Conservation (phyloP, 1,284 basidiomycete genomes). For the Trametes versicolor region DNA sequence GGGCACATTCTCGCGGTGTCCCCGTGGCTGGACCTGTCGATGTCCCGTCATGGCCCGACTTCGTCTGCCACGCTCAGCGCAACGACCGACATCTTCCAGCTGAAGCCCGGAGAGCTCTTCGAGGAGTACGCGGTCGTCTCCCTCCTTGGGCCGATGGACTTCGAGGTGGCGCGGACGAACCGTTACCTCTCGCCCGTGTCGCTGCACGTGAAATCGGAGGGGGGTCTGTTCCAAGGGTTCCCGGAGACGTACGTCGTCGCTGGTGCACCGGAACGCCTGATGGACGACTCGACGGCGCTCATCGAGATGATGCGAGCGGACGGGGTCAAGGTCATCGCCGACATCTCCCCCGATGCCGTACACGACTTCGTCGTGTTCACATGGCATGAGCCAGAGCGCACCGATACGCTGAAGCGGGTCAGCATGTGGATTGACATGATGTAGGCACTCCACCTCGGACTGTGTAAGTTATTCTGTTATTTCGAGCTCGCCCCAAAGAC, state of each 20-base stretch:
- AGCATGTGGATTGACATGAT: slow-evolving; percentile 26
- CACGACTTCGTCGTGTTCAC: slow-evolving; percentile 34
- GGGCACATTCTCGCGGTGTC: slow-evolving; percentile 55
- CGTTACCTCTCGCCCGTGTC: slow-evolving; percentile 38
- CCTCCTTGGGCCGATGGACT: slow-evolving; percentile 27
- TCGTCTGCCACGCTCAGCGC: slow-evolving; percentile 39
- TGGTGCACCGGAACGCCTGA: slow-evolving; percentile 38
- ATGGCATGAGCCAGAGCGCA: slow-evolving; percentile 37
- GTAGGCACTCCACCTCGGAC: background rate
- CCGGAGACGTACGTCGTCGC: slow-evolving; percentile 39
- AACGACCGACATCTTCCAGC: slow-evolving; percentile 27
- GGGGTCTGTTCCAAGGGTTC: slow-evolving; percentile 36
- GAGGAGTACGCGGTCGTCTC: slow-evolving; percentile 21
- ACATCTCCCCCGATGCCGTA: slow-evolving; percentile 29
- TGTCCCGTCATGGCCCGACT: slow-evolving; percentile 45
- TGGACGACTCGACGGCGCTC: slow-evolving; percentile 36
- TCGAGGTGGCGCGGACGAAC: slow-evolving; percentile 29
- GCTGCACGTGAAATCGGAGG: slow-evolving; percentile 14
- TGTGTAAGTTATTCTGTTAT: background rate
- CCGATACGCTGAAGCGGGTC: slow-evolving; percentile 22
- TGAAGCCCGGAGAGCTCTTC: slow-evolving; percentile 17
- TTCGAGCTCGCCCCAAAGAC: background rate
- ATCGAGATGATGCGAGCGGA: slow-evolving; percentile 35
- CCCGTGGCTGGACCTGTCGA: slow-evolving; percentile 64
- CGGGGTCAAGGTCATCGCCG: slow-evolving; percentile 23